Conservation (phyloP, 345 rosid species). For the Linum usitatissimum region DNA sequence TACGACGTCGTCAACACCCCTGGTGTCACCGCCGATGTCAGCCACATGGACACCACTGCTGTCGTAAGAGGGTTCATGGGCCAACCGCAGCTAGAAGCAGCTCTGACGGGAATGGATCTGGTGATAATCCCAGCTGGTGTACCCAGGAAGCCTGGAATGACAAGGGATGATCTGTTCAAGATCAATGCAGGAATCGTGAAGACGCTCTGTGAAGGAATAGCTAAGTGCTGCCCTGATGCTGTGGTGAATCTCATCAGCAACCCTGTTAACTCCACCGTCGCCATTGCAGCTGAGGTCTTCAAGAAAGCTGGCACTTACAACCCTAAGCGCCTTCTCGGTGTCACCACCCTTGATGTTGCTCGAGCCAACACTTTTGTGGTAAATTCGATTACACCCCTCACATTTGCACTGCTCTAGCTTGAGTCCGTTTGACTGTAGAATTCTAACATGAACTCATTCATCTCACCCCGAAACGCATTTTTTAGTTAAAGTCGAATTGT, state of each 20-base stretch:
- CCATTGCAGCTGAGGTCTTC: constrained; percentile 10
- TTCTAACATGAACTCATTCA: no score
- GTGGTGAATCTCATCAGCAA: constrained; percentile 6
- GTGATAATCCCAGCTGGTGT: constrained; percentile 9
- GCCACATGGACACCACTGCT: constrained; percentile 10
- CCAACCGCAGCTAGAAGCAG: constrained; percentile 6
- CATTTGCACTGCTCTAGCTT: no score
- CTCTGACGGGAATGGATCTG: constrained; percentile 9
- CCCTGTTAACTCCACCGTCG: constrained; percentile 7
- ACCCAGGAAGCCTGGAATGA: constrained; percentile 12
- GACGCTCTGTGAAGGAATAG: constrained; percentile 8
- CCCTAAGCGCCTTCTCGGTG: constrained; percentile 9
- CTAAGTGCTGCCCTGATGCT: constrained; percentile 8
- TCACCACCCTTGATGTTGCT: constrained; percentile 6
- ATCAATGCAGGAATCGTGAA: constrained; percentile 9
- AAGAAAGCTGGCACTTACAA: constrained; percentile 7
- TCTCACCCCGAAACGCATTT: no score
- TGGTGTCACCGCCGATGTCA: constrained; percentile 8
- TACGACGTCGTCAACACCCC: constrained; percentile 8
- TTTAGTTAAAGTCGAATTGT: no score
- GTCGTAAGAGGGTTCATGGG: constrained; percentile 9
- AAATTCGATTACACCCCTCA: background rate
- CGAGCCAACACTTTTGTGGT: constrained; percentile 9
- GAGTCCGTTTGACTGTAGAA: no score
- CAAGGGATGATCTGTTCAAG: constrained; percentile 10